Evolutionary conservation across 2,329 filamentous ascomycete genomes (phyloP), one percentile per base, ranked within the genome.

Genomic region (Penicillium italicum): DNA sequence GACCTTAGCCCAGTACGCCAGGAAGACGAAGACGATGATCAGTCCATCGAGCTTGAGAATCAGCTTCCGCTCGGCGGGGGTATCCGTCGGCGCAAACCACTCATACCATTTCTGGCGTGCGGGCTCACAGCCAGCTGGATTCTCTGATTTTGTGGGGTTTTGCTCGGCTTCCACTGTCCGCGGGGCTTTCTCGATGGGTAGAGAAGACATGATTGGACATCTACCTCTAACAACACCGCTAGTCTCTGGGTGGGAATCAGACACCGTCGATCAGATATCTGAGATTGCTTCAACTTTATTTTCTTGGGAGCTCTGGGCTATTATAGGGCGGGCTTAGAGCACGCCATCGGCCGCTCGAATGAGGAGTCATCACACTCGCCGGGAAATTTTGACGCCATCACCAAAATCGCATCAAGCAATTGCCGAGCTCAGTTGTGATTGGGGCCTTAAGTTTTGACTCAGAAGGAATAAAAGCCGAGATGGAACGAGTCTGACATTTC

Each of bases 41-140:
- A 62, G 24, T 4, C 58, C 58, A 55, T 62, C 60, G 12, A 62
- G 56, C 33, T 62, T 62, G 22, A 61, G 56, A n/a, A 62, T 61
- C 51, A 62, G 31, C 11, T 47, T 46, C n/a, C 60, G 58, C 41
- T 62, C 60, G 14, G 53, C 54, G 1, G 58, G 60, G 1, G 60
- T 61, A 46, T 62, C 60, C 1, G 58, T 59, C 28, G 58, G 58
- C 8, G 58, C 60, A 48, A 61, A 62, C 60, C 60, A 62, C 20
- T 61, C 50, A 46, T 62, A 57, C 60, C 58, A 62, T 57, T 59
- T 59, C 42, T 62, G 60, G 26, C 53, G 55, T 24, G 12, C n/a
- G 11, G 52, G 33, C 18, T 49, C 43, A 24, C 33, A 31, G 1
- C n/a, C 34, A 4, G 18, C 8, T 0, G 8, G 31, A n/a, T 11